Base-by-base conservation (phyloP, 108 stramenopile species). In the Cyclotella atomus region DNA sequence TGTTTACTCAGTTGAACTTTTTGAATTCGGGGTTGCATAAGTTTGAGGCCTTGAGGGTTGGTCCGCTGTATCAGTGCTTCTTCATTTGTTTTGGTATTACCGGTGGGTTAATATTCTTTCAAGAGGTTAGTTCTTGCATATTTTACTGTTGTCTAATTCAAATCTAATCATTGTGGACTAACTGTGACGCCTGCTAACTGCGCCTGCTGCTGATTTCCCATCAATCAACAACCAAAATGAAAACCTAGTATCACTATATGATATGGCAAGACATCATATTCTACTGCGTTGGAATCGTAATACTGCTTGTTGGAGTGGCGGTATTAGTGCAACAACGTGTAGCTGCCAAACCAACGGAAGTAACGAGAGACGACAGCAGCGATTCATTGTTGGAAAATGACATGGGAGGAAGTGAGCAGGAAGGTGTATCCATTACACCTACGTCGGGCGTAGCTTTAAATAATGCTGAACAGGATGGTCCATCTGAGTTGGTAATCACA, bases 21-120 rank as follows among this genome's bases (percentile, higher is more conserved):
- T 55, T 85, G 21, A 85, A 85, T 44, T 60, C 75, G 15, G 84
- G 84, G 19, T 71, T 85, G 23, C 60, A 34, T 35, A 73, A 71
- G 38, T 85, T 76, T 67, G 76, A 82, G 23, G 65, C 81, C 0
- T 67, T 85, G 14, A 21, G 68, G 6, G 77, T 85, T 0, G 77
- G 82, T 24, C 84, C 84, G 27, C 72, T 85, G 35, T 85, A 83
- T 50, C 84, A 85, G 57, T 34, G 44, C 14, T 82, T 82, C 56
- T 75, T 71, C 38, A 85, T 73, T 35, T 35, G 69, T 1, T 75
- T 73, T 59, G 76, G 72, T 3, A 63, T 79, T 50, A 60, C 70
- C 0, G 81, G 84, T 0, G 84, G 81, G 10, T 41, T 85, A 35
- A 30, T 83, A 24, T 85, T 79, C 41, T 85, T 85, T 61, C 71